Conservation (phyloP, 345 rosid species). For the Aethionema arabicum region DNA sequence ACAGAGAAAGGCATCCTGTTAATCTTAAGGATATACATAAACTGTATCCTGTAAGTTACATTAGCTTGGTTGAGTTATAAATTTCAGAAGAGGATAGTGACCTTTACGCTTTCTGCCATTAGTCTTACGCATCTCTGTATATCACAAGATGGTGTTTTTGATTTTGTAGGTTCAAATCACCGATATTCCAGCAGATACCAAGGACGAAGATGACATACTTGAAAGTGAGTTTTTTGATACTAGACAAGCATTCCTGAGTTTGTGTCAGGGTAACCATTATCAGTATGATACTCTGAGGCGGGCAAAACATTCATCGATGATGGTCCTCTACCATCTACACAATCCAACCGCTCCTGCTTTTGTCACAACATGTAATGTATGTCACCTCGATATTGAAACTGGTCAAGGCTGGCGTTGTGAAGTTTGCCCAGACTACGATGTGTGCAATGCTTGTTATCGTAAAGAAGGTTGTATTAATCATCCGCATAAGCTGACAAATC, state of each 20-base stretch:
- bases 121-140: constrained; percentile 19
- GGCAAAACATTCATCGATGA: constrained; percentile 99
- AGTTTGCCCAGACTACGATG: constrained; percentile 93
- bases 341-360: constrained; percentile 99
- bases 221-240: constrained; percentile 98
- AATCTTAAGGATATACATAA: constrained; percentile 71
- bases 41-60: constrained; percentile 69
- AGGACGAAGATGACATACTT: constrained; percentile 93
- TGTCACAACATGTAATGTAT: constrained; percentile 84
- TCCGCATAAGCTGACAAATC: constrained; percentile 95
- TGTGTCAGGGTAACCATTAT: constrained; percentile 99
- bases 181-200: constrained; percentile 75
- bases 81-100: constrained; percentile 14
- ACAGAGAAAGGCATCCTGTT: constrained; percentile 81
- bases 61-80: constrained; percentile 2
- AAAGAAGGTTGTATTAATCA: constrained; percentile 81
- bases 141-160: constrained; percentile 25
- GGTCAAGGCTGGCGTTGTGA: constrained; percentile 99
- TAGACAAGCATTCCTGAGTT: constrained; percentile 96
- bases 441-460: constrained; percentile 83
- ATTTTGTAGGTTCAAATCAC: constrained; percentile 61
- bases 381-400: constrained; percentile 87
- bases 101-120: constrained; percentile 10
- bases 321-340: constrained; percentile 98
- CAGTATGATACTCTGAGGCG: constrained; percentile 97